Evolutionary conservation across 2,329 filamentous ascomycete genomes (phyloP).

Genomic region (Bipolaris bicolor): DNA sequence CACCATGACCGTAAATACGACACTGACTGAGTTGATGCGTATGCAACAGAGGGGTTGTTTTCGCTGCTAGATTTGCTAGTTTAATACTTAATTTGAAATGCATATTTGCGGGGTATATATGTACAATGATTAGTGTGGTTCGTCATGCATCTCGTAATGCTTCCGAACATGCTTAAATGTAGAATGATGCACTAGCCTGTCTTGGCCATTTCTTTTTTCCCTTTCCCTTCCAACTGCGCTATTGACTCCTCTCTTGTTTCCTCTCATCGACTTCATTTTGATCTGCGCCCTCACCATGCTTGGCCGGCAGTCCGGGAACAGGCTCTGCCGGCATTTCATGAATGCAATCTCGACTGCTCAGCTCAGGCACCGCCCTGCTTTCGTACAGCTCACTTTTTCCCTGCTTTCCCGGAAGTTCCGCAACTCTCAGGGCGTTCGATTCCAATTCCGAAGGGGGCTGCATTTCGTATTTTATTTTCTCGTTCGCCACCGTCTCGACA

Average conservation of each 20-base stretch:
- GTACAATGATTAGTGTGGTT: too few relatives aligned
- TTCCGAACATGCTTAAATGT: background rate
- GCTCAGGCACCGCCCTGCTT: background rate
- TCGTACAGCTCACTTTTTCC: background rate
- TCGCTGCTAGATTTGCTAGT: too few relatives aligned
- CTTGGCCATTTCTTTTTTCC: background rate
- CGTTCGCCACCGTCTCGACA: background rate
- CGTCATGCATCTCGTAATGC: too few relatives aligned
- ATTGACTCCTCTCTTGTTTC: background rate
- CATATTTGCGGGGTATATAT: too few relatives aligned
- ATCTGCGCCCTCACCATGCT: background rate
- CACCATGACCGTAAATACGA: too few relatives aligned
- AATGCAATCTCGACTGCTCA: background rate
- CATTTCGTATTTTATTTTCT: background rate
- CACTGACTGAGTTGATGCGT: too few relatives aligned
- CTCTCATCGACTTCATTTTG: background rate
- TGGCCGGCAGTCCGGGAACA: background rate
- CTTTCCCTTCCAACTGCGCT: too few relatives aligned
- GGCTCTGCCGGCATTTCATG: background rate
- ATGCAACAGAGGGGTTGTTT: too few relatives aligned
- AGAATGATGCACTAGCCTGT: background rate
- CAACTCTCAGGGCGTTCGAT: background rate
- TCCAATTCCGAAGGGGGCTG: background rate
- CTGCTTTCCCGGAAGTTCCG: background rate
- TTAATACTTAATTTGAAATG: too few relatives aligned